Evolutionary conservation across 2,329 filamentous ascomycete genomes (phyloP).

Genomic region (Hysterium pulicare): DNA sequence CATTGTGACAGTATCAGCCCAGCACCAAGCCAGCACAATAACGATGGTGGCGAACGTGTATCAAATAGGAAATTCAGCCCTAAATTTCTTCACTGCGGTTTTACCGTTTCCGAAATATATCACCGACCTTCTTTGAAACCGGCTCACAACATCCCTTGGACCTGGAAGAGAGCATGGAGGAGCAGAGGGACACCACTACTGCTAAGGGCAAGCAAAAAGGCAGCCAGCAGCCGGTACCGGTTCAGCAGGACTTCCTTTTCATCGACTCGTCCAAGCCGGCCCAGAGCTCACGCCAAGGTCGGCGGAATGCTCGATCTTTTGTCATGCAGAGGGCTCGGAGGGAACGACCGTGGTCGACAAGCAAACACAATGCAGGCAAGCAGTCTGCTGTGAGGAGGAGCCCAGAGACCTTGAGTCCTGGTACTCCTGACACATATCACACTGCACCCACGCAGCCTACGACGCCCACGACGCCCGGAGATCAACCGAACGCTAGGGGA

Average conservation of each 20-base stretch:
- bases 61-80: conserved; percentile 5
- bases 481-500: conserved; percentile 6
- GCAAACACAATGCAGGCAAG: conserved; percentile 32
- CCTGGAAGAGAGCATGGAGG: conserved; percentile 25
- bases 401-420: conserved; percentile 22
- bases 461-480: conserved; percentile 27
- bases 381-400: conserved; percentile 15
- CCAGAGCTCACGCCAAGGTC: conserved; percentile 36
- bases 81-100: conserved; percentile 1
- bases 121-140: conserved; percentile 13
- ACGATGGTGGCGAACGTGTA: neutral
- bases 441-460: conserved; percentile 22
- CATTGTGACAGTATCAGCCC: neutral
- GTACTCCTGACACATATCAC: conserved; percentile 25
- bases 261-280: conserved; percentile 34
- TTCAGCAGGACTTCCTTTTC: conserved; percentile 36
- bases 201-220: conserved; percentile 18
- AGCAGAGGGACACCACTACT: conserved; percentile 16
- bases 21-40: neutral
- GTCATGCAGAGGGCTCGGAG: conserved; percentile 39
- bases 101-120: conserved; percentile 6
- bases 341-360: conserved; percentile 38
- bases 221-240: conserved; percentile 18
- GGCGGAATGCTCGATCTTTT: conserved; percentile 39
- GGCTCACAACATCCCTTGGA: conserved; percentile 14